phyloP scores from a whole-genome alignment of 2,329 filamentous ascomycete species.

The Escovopsis sp. region DNA sequence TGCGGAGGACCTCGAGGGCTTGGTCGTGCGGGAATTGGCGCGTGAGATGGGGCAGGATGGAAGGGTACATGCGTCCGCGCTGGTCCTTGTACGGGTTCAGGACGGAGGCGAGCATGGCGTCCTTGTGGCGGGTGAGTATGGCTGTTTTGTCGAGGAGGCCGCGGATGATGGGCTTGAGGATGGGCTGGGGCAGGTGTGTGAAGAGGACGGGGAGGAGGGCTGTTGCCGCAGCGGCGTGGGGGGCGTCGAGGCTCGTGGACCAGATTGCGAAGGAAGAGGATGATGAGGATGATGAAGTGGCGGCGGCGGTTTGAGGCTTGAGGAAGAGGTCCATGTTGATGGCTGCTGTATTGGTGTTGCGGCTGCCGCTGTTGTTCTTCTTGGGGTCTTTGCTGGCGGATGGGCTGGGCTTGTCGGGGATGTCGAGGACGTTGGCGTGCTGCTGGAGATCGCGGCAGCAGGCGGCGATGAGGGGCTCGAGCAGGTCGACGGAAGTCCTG shows the following conservation, averaged over 20 bases:
- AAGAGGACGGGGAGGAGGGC: slow-evolving; percentile 48
- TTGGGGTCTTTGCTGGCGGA: slow-evolving; percentile 15
- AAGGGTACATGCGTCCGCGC: slow-evolving; percentile 49
- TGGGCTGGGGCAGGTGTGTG: slow-evolving; percentile 45
- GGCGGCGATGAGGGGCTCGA: slow-evolving; percentile 45
- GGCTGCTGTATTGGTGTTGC: too few relatives aligned
- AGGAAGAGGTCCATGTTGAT: slow-evolving; percentile 63
- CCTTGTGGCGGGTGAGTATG: slow-evolving; percentile 51
- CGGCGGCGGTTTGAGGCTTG: slow-evolving; percentile 19
- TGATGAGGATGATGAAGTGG: slow-evolving; percentile 8
- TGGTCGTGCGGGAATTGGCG: slow-evolving; percentile 46
- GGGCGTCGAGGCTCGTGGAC: slow-evolving; percentile 21
- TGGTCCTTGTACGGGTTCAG: slow-evolving; percentile 58
- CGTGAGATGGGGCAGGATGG: slow-evolving; percentile 66
- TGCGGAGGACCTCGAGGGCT: slow-evolving; percentile 55
- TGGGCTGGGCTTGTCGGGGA: slow-evolving; percentile 16
- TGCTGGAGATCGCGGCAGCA: slow-evolving; percentile 63
- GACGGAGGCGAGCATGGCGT: slow-evolving; percentile 67
- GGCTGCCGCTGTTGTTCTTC: slow-evolving; percentile 26
- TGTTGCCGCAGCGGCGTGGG: slow-evolving; percentile 41
- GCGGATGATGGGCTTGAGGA: slow-evolving; percentile 55
- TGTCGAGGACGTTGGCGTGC: slow-evolving; percentile 32
- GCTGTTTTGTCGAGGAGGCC: slow-evolving; percentile 68
- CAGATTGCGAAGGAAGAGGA: too few relatives aligned
- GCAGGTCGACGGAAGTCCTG: slow-evolving; percentile 47